These are phyloP conservation scores for Aspergillus latus DNA, from an alignment of 2,329 filamentous ascomycete genomes.

Conservation along the genomic window DNA sequence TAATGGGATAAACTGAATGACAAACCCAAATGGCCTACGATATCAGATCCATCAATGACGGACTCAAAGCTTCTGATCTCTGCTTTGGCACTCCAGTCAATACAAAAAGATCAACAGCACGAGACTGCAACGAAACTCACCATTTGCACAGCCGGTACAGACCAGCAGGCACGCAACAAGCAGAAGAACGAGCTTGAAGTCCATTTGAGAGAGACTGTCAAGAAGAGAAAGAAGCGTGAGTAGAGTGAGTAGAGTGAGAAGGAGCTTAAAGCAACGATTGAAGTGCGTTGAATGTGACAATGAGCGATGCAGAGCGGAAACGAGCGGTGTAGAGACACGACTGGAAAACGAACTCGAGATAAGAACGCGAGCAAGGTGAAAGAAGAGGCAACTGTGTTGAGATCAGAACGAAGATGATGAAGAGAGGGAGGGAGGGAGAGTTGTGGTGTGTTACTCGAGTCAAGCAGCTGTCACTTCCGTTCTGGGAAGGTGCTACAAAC, in stretches of 20 bases:
- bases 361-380: not conserved
- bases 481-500: slow-evolving; percentile 11
- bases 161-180: slow-evolving; percentile 6
- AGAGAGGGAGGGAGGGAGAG: not conserved
- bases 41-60: not conserved
- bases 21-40: not conserved
- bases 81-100: not conserved
- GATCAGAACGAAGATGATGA: not conserved
- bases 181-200: slow-evolving; percentile 2
- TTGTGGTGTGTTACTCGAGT: slow-evolving; percentile 6
- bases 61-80: not conserved
- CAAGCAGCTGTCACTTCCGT: not conserved
- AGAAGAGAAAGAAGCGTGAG: not conserved
- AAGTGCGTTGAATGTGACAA: not conserved
- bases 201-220: not conserved
- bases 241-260: not conserved
- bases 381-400: not conserved
- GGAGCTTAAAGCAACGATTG: not conserved
- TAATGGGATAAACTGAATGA: not conserved
- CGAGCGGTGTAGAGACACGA: not conserved
- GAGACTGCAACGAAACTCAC: not conserved
- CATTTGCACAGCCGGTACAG: slow-evolving; percentile 4
- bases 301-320: not conserved
- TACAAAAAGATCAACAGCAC: not conserved
- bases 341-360: not conserved